Conservation (phyloP, 1,284 basidiomycete genomes). For the Trichosporon ovoides region DNA sequence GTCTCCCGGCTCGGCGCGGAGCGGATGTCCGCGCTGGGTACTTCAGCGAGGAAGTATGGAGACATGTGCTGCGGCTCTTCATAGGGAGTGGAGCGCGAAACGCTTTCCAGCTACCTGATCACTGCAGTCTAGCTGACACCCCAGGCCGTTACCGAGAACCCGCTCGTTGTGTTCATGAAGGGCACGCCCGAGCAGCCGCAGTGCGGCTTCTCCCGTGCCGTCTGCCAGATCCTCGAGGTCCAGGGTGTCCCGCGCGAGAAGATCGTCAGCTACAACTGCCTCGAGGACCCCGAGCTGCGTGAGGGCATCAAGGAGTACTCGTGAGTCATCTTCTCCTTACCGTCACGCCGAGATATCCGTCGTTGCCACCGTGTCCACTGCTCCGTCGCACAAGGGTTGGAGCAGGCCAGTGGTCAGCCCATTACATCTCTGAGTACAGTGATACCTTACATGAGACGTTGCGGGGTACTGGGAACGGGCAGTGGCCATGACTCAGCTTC, state of each 20-base stretch:
- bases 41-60: too few relatives aligned
- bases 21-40: slow-evolving; percentile 31
- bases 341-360: neutral
- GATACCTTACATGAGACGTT: too few relatives aligned
- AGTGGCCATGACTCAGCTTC: too few relatives aligned
- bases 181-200: slow-evolving; percentile 66
- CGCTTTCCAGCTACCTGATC: neutral
- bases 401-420: too few relatives aligned
- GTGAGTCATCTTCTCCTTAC: slow-evolving; percentile 53
- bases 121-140: neutral
- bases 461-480: too few relatives aligned
- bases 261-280: slow-evolving; percentile 80
- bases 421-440: too few relatives aligned
- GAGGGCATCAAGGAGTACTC: slow-evolving; percentile 90
- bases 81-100: too few relatives aligned
- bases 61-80: too few relatives aligned
- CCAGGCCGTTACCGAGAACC: slow-evolving; percentile 63
- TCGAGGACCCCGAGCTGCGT: slow-evolving; percentile 69
- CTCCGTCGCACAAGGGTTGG: too few relatives aligned
- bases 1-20: too few relatives aligned
- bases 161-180: slow-evolving; percentile 92
- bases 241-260: slow-evolving; percentile 77
- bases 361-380: too few relatives aligned
- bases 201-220: slow-evolving; percentile 89
- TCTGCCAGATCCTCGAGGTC: slow-evolving; percentile 82